Percentiles rank a stretch among this genome's conserved stretches.
phyloP scores from a whole-genome alignment of 2,329 filamentous ascomycete genomes.

The Pseudogymnoascus sp. region DNA sequence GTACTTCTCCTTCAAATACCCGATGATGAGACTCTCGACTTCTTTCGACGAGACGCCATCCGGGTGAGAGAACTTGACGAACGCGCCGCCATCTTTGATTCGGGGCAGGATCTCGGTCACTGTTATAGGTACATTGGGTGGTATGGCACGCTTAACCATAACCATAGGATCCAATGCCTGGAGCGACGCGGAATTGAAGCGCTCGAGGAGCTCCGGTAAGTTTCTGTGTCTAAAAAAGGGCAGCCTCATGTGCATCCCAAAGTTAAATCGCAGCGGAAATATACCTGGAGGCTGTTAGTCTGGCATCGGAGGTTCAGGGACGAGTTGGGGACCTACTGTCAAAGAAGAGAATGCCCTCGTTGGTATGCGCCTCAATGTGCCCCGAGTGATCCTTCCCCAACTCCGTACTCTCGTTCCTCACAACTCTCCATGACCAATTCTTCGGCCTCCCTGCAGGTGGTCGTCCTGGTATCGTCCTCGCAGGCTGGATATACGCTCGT shows the following conservation, averaged over 20 bases:
- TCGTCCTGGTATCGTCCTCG: slow-evolving; percentile 18
- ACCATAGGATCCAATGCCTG: slow-evolving; percentile 47
- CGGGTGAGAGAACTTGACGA: slow-evolving; percentile 69
- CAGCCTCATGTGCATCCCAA: background rate
- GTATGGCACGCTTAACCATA: slow-evolving; percentile 54
- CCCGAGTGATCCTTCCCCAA: slow-evolving; percentile 61
- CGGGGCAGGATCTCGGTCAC: slow-evolving; percentile 77
- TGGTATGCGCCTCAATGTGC: slow-evolving; percentile 67
- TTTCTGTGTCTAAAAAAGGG: slow-evolving; percentile 25
- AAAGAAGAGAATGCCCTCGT: slow-evolving; percentile 82
- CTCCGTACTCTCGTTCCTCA: slow-evolving; percentile 37
- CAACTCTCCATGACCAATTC: slow-evolving; percentile 15
- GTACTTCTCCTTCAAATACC: slow-evolving; percentile 58
- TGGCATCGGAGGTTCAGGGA: background rate
- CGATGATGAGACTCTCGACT: slow-evolving; percentile 51
- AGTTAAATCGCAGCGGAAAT: slow-evolving; percentile 54
- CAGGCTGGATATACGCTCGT: slow-evolving; percentile 18
- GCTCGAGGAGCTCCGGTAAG: slow-evolving; percentile 41
- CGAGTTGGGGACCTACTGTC: slow-evolving; percentile 55
- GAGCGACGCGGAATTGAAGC: slow-evolving; percentile 42
- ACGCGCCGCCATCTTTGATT: slow-evolving; percentile 86
- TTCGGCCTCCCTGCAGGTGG: slow-evolving; percentile 16
- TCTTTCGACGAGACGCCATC: slow-evolving; percentile 38
- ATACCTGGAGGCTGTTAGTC: slow-evolving; percentile 61
- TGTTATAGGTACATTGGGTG: slow-evolving; percentile 52